Conservation (phyloP, 805 yeast species). For the Cyberlindnera japonica region DNA sequence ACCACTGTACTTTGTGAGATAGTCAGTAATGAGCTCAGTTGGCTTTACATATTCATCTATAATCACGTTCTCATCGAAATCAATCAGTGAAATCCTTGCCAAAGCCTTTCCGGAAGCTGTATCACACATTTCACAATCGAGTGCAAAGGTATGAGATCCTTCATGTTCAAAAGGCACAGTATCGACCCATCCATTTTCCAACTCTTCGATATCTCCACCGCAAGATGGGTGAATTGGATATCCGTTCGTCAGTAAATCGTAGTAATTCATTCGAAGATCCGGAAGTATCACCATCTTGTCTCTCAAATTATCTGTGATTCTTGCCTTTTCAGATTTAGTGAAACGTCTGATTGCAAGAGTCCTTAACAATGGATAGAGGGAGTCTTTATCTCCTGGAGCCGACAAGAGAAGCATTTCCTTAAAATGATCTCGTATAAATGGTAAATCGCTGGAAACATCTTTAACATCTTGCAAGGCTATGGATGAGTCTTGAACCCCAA, state of each 20-base stretch:
- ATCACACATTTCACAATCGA: constrained; percentile 94
- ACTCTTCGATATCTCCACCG: constrained; percentile 14
- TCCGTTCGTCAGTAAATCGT: constrained; percentile 44
- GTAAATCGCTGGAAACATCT: constrained; percentile 1
- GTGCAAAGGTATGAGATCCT: constrained; percentile 64
- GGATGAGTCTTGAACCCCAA: background rate
- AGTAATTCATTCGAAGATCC: constrained; percentile 50
- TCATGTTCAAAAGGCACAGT: constrained; percentile 52
- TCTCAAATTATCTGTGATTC: constrained; percentile 29
- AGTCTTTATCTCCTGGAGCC: constrained; percentile 65
- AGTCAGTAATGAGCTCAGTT: constrained; percentile 66
- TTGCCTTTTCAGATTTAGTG: constrained; percentile 51
- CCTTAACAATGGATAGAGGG: constrained; percentile 49
- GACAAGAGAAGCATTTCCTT: constrained; percentile 43
- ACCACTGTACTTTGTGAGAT: constrained; percentile 82
- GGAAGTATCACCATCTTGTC: constrained; percentile 38
- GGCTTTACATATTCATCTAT: constrained; percentile 81
- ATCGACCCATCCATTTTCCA: constrained; percentile 44
- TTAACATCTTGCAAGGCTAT: background rate
- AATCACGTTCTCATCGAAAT: constrained; percentile 55
- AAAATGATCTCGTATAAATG: constrained; percentile 38
- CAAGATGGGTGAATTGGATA: constrained; percentile 59
- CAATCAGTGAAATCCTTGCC: constrained; percentile 73
- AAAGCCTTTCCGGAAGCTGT: constrained; percentile 60
- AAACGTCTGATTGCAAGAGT: constrained; percentile 56